Evolutionary conservation across 1,139 yeast species (phyloP).

Genomic region (Candida pseudoviswanathii): DNA sequence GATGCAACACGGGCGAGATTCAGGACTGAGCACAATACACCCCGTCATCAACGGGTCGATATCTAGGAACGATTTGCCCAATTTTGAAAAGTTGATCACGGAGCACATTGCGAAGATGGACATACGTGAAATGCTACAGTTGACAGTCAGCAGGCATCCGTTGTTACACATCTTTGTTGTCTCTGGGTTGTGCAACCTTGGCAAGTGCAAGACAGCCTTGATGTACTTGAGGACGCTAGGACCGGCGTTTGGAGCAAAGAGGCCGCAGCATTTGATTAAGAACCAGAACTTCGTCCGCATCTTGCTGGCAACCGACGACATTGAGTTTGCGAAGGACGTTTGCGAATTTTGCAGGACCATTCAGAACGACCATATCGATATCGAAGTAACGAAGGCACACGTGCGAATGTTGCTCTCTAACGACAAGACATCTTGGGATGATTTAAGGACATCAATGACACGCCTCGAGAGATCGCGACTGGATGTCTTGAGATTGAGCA

Average conservation of each 20-base stretch:
- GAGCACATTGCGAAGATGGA: slow-evolving; percentile 5
- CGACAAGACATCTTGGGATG: neutral
- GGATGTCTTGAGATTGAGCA: neutral
- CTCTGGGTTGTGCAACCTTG: slow-evolving; percentile 29
- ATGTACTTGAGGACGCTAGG: slow-evolving; percentile 25
- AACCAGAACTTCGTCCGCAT: slow-evolving; percentile 12
- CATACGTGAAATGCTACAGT: slow-evolving; percentile 4
- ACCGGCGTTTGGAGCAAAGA: slow-evolving; percentile 15
- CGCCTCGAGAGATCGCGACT: neutral
- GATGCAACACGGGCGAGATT: neutral
- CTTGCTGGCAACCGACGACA: slow-evolving; percentile 3
- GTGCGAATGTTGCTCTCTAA: slow-evolving; percentile 4
- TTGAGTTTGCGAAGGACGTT: neutral
- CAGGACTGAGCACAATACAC: slow-evolving; percentile 18
- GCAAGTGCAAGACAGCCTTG: slow-evolving; percentile 28
- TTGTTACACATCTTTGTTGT: slow-evolving; percentile 29
- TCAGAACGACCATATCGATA: slow-evolving; percentile 1
- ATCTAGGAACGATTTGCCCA: slow-evolving; percentile 32
- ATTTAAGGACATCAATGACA: neutral
- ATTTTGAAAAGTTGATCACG: slow-evolving; percentile 25
- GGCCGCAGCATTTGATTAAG: slow-evolving; percentile 2
- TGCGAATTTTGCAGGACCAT: slow-evolving; percentile 3
- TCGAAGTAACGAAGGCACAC: slow-evolving; percentile 4
- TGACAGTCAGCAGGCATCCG: slow-evolving; percentile 23
- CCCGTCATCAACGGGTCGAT: slow-evolving; percentile 31